A percentile compares a stretch with the other conserved stretches of the same genome.
Conservation (phyloP, 768 basidiomycete species). For the Boletus subcaerulescens region DNA sequence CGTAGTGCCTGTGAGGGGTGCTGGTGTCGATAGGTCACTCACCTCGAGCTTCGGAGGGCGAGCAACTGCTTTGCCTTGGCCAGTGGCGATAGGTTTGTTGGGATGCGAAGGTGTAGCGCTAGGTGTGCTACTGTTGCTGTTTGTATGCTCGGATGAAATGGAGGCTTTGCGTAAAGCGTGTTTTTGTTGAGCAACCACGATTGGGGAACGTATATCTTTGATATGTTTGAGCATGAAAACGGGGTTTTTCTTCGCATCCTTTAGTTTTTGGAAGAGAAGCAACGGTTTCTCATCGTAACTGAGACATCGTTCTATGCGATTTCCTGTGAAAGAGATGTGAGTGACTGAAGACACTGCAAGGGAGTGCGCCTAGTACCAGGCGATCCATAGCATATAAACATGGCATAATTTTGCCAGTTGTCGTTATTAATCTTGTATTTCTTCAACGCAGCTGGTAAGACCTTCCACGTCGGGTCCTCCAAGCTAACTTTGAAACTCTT, state of each 20-base stretch:
- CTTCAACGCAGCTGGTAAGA: slow-evolving; percentile 94
- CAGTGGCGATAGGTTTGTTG: slow-evolving; percentile 25
- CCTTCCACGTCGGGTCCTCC: slow-evolving; percentile 98
- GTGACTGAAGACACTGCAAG: background rate
- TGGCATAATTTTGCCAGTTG: slow-evolving; percentile 98
- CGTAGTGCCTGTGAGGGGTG: slow-evolving; percentile 56
- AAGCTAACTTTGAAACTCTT: slow-evolving; percentile 97
- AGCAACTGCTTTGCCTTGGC: slow-evolving; percentile 36
- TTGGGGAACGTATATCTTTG: slow-evolving; percentile 91
- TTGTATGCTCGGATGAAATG: slow-evolving; percentile 27
- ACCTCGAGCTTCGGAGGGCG: slow-evolving; percentile 73
- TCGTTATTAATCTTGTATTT: slow-evolving; percentile 99
- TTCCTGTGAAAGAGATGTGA: slow-evolving; percentile 39
- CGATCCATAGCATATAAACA: slow-evolving; percentile 98
- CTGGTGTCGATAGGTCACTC: slow-evolving; percentile 52
- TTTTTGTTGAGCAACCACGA: slow-evolving; percentile 95
- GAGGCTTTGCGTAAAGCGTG: slow-evolving; percentile 85
- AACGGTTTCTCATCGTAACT: slow-evolving; percentile 98
- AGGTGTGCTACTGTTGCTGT: slow-evolving; percentile 18
- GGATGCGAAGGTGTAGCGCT: slow-evolving; percentile 16
- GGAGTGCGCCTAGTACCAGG: slow-evolving; percentile 50
- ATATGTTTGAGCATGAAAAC: slow-evolving; percentile 99
- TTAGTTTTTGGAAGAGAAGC: slow-evolving; percentile 94
- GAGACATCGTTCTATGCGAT: slow-evolving; percentile 87
- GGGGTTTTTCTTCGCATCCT: slow-evolving; percentile 95